Conservation (phyloP, 1,139 yeast species). For the Hyphopichia khmerensis region DNA sequence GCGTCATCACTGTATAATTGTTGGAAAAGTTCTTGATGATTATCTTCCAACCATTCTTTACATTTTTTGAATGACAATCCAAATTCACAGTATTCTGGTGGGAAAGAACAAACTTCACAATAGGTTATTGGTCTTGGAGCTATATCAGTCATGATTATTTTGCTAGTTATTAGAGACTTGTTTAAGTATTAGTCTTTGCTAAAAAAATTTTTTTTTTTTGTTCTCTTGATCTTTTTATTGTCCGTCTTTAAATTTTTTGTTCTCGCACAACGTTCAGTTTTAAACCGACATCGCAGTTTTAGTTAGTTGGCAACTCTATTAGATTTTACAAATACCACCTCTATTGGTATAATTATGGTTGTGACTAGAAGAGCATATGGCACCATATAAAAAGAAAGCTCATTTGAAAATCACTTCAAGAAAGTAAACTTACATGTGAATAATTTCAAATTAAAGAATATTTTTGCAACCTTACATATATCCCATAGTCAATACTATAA, state of each 20-base stretch:
- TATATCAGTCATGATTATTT: conserved; percentile 31
- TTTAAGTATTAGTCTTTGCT: too few relatives aligned
- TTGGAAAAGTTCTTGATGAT: conserved; percentile 55
- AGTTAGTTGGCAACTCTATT: too few relatives aligned
- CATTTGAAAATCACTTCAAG: too few relatives aligned
- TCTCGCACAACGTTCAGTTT: not conserved
- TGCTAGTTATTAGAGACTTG: too few relatives aligned
- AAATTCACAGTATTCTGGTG: conserved; percentile 94
- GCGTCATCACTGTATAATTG: conserved; percentile 61
- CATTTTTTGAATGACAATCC: conserved; percentile 82
- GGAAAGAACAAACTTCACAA: conserved; percentile 84
- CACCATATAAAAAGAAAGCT: too few relatives aligned
- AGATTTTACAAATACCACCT: too few relatives aligned
- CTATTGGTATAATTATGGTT: too few relatives aligned
- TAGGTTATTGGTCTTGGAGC: conserved; percentile 53
- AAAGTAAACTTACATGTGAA: too few relatives aligned
- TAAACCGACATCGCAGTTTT: conserved; percentile 1
- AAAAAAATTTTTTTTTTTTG: not conserved
- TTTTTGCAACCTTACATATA: not conserved
- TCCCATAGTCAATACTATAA: too few relatives aligned
- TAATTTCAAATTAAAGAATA: too few relatives aligned
- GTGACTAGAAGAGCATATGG: too few relatives aligned
- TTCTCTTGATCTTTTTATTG: not conserved
- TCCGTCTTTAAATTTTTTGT: not conserved
- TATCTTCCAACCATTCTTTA: conserved; percentile 73